Conservation (phyloP, 2,329 filamentous ascomycete species). For the Neonectria punicea region DNA sequence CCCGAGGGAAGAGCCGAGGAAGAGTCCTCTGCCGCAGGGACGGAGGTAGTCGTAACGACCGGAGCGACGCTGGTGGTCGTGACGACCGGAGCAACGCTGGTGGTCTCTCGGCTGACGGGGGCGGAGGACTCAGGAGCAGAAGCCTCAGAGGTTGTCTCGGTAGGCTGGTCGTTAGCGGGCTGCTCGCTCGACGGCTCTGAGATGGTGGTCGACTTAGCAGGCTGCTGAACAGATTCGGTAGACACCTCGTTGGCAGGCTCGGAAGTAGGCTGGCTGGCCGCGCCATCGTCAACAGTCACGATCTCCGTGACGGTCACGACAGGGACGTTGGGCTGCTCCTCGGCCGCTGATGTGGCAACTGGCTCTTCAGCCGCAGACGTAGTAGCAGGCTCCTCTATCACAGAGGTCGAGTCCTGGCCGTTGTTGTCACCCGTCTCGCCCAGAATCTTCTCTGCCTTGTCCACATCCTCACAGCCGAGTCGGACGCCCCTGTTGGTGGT, state of each 20-base stretch:
- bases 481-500: slow-evolving; percentile 57
- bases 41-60: slow-evolving; percentile 19
- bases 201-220: not conserved
- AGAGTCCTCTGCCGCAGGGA: slow-evolving; percentile 24
- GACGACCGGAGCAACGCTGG: slow-evolving; percentile 20
- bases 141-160: slow-evolving; percentile 10
- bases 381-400: slow-evolving; percentile 24
- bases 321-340: slow-evolving; percentile 30
- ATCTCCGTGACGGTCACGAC: slow-evolving; percentile 46
- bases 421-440: slow-evolving; percentile 40
- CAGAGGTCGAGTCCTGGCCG: slow-evolving; percentile 17
- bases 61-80: slow-evolving; percentile 14
- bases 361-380: slow-evolving; percentile 26
- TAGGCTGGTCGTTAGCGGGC: slow-evolving; percentile 15
- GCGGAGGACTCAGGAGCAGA: not conserved
- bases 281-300: slow-evolving; percentile 43
- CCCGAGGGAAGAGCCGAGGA: slow-evolving; percentile 24
- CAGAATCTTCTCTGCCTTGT: slow-evolving; percentile 55
- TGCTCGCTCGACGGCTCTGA: not conserved
- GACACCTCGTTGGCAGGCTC: slow-evolving; percentile 9
- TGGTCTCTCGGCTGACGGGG: not conserved
- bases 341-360: slow-evolving; percentile 24
- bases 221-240: not conserved
- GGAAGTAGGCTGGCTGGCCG: slow-evolving; percentile 9
- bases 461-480: slow-evolving; percentile 58